Base-by-base conservation (phyloP, 345 rosid genomes). In the Citrus glauca region DNA sequence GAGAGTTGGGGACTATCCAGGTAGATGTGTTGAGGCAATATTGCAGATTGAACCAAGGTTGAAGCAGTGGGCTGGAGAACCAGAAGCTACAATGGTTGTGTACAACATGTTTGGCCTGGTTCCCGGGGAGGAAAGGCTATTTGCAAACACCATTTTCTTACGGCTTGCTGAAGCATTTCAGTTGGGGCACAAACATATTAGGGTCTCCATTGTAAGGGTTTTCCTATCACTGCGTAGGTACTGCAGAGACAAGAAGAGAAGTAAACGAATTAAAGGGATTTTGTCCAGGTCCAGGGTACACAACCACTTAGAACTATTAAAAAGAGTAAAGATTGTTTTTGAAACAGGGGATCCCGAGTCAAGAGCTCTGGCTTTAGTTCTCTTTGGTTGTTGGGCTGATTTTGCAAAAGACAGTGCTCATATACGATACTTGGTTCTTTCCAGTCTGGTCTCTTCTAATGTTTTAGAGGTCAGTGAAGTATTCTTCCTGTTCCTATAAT, bases 311-410 rank as follows among this genome's bases (percentile, higher is more conserved):
- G 98, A 93, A 79, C 76, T 95, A 68, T 80, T 93, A 84, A 81
- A 78, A 66, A 87, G 92, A 80, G 94, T 88, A 45, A 92, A 92
- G 83, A n/a, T 53, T 72, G 97, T 93, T 71, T 95, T 85, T 77
- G 93, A 91, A 22, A 80, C 86, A 1, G 97, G 91, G 73, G 94
- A 92, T 87, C 67, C 74, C 9, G 94, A 95, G 80, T 84, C 85
- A n/a, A 93, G 90, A 82, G 91, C 90, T 48, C 73, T 94, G 85
- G 90, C 95, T 35, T 91, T 94, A 84, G 82, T 88, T 80, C 74
- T 95, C 5, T 90, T 92, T 78, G 98, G 99, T 42, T 92, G 96
- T 75, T 93, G 94, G 92, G 94, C 97, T 79, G 87, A 91, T 78
- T 93, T 95, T 74, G 90, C 95, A 4, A 89, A 80, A 72, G 94